Evolutionary conservation across 2,329 filamentous ascomycete genomes (phyloP), one percentile per base, ranked within the genome.

Genomic region (Botrytis fragariae): DNA sequence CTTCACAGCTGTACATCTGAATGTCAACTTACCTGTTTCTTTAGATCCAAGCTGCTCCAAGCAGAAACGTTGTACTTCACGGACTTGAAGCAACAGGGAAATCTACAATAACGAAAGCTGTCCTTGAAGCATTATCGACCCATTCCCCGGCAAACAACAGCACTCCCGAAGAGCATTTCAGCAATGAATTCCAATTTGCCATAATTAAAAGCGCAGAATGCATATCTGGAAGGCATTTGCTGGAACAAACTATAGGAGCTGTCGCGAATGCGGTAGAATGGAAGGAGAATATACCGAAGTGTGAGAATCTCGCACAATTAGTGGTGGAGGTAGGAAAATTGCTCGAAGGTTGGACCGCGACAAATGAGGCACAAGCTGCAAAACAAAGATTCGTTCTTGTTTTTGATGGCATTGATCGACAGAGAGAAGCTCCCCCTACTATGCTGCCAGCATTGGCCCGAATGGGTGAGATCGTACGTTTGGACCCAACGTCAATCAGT

Each of bases 21-120:
- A 70, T 63, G 29, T 48, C 14, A 29, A 48, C 69, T 85, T 70
- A 69, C 45, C 18, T 45, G 35, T n/a, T 20, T 29, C 25, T 32
- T 25, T 57, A 76, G 73, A 74, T 74, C 16, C 65, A 59, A 22
- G 45, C 71, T 8, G 71, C 73, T 35, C 65, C 73, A 45, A 45
- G 37, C 44, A 74, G 74, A 72, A 92, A 93, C 74, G 82, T 98
- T 18, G 90, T 98, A 35, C 82, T 97, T 67, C 91, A 98, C 81
- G 96, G 96, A 69, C 89, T 94, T 44, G 91, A 95, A 79, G 92
- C 94, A 3, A 97, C 95, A 0, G 95, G 94, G 59, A 98, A 98
- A 84, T 93, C 90, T 45, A 88, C 89, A 65, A 87, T 97, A 69
- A 85, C 91, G 5, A 85, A 86, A 73, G 85, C 87, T 4, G 86